phyloP scores from a whole-genome alignment of 768 basidiomycete species.

The Lyophyllum shimeji region DNA sequence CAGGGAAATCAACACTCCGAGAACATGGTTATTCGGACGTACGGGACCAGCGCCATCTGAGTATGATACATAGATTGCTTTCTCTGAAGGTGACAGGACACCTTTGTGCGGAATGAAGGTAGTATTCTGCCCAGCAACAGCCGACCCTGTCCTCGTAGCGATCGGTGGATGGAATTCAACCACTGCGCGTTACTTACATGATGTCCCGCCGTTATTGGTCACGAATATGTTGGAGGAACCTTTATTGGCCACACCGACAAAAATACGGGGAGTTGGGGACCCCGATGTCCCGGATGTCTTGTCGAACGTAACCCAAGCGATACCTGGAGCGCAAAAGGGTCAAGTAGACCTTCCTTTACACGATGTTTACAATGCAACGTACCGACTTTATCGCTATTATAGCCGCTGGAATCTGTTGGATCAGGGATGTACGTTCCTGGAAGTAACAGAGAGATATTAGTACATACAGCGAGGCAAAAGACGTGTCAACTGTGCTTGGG shows the following conservation, averaged over 20 bases:
- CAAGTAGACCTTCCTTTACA: not conserved
- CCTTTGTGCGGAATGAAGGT: conserved; percentile 66
- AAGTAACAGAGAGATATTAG: not conserved
- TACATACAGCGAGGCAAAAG: not conserved
- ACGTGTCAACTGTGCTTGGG: conserved; percentile 41
- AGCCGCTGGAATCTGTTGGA: conserved; percentile 47
- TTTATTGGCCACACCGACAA: conserved; percentile 63
- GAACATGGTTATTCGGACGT: conserved; percentile 9
- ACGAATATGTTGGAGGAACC: conserved; percentile 58
- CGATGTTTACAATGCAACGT: conserved; percentile 1
- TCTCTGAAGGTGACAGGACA: conserved; percentile 57
- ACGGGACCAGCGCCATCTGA: conserved; percentile 63
- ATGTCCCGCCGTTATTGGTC: conserved; percentile 52
- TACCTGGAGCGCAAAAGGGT: conserved; percentile 23
- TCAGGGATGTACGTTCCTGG: conserved; percentile 55
- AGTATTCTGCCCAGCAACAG: conserved; percentile 56
- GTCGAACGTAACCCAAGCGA: conserved; percentile 69
- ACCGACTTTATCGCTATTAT: conserved; percentile 41
- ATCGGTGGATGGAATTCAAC: not conserved
- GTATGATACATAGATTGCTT: conserved; percentile 58
- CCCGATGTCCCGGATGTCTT: conserved; percentile 54
- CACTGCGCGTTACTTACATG: conserved; percentile 38
- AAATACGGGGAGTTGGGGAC: conserved; percentile 58
- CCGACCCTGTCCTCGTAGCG: conserved; percentile 39
- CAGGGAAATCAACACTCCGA: not conserved